phyloP scores from a whole-genome alignment of 306 rosid species.

The Trifolium subterraneum region DNA sequence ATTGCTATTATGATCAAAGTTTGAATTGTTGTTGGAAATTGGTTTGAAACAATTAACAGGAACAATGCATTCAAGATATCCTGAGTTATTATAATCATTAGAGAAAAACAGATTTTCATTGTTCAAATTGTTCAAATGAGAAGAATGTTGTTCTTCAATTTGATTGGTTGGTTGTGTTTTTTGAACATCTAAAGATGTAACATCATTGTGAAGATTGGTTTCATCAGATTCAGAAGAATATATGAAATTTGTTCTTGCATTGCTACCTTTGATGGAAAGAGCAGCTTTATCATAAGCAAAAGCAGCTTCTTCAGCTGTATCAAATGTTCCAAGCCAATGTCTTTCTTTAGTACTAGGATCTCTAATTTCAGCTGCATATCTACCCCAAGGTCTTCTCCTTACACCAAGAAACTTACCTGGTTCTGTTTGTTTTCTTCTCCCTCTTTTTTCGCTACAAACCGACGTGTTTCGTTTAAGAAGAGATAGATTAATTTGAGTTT shows the following conservation, averaged over 20 bases:
- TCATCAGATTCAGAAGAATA: constrained; percentile 47
- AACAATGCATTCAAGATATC: constrained; percentile 91
- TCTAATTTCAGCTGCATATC: constrained; percentile 98
- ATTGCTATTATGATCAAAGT: constrained; percentile 35
- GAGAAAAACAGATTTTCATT: constrained; percentile 61
- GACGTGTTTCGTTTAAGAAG: constrained; percentile 61
- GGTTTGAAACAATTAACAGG: constrained; percentile 85
- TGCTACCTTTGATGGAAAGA: constrained; percentile 89
- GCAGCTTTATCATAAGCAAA: constrained; percentile 99
- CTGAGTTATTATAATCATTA: constrained; percentile 65
- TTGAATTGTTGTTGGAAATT: constrained; percentile 44
- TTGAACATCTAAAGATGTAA: too few relatives aligned
- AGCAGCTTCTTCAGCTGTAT: constrained; percentile 98
- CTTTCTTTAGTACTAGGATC: constrained; percentile 96
- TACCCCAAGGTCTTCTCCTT: constrained; percentile 92
- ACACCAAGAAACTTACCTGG: constrained; percentile 94
- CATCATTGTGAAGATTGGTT: background rate
- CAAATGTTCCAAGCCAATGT: constrained; percentile 99
- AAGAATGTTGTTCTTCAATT: constrained; percentile 21
- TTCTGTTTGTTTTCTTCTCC: constrained; percentile 79
- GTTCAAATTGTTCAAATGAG: constrained; percentile 33
- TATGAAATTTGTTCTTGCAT: constrained; percentile 90
- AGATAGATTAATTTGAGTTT: constrained; percentile 54
- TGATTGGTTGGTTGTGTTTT: background rate
- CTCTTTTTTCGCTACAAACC: constrained; percentile 71